Evolutionary conservation across 768 basidiomycete genomes (phyloP), one percentile per base, ranked within the genome.

Genomic region (Sutorius australiensis): DNA sequence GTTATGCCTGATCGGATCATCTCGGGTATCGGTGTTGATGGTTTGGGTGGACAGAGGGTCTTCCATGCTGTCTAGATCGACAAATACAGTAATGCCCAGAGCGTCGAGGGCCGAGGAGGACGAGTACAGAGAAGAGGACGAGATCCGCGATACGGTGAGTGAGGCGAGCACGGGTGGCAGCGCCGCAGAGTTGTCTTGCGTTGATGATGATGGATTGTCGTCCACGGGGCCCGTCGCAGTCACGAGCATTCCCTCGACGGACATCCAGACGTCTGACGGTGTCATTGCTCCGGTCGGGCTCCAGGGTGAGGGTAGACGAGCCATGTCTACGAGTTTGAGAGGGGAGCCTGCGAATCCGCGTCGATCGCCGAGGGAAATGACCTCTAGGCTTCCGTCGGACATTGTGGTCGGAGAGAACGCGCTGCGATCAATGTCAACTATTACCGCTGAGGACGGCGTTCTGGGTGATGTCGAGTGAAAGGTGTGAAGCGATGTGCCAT

Each of bases 291-390:
- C 64, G 17, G 44, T 6, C 5, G 67, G 68, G 16, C 67, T 68
- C 67, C 67, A 70, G 5, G 68, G 67, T 3, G 67, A 70, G 13
- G 64, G 60, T 14, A 68, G 68, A 28, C 24, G 62, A 8, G 10
- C 39, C 10, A 41, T 12, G 41, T 54, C 45, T 7, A 40, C 12
- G 2, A 44, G n/a, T 11, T n/a, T 48, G 36, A 42, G 17, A 9
- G 61, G 61, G 6, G 57, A 45, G 11, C 42, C 54, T n/a, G 46
- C 10, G 30, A 53, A 58, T 13, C 37, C 41, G 32, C 38, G 59
- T 24, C 30, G 58, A 27, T 58, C 56, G 30, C 48, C 51, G 42
- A 67, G 55, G 0, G 60, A 66, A 36, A 67, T 58, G 56, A 66
- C 44, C 9, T 66, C 48, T 6, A 65, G 27, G 32, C 61, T 62